Base-by-base conservation (phyloP, 2,329 filamentous ascomycete genomes). In the Fusarium buharicum region DNA sequence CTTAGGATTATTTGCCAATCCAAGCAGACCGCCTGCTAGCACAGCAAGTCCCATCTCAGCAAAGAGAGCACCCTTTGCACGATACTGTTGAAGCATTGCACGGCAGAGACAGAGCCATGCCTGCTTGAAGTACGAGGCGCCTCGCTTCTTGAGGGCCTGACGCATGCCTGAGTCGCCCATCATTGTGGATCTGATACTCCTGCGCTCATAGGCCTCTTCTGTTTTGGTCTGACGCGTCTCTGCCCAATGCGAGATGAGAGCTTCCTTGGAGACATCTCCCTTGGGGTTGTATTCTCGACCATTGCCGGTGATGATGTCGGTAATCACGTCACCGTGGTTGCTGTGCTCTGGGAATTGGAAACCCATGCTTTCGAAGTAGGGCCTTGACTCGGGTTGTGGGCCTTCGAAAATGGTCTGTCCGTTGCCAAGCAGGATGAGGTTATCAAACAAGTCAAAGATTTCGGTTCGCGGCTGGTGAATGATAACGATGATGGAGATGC, bases 251-350 rank as follows among this genome's bases (percentile, higher is more conserved):
- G 78, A 73, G 22, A 85, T 84, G 22, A 86, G 74, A 9, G 75
- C 67, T n/a, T 81, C 75, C 27, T 81, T 81, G 30, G 77, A 79
- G 24, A 81, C 76, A 34, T 84, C 79, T 5, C 80, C 81, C 0
- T 66, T 68, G 4, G 57, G 64, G 60, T 84, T 83, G 72, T 86
- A 86, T 12, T 75, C 69, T 13, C 78, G 74, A 1, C 84, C 84
- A 59, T 86, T 83, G 4, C 84, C 84, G 0, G 83, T 84, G 64
- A 87, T 82, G 61, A 87, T 86, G 49, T 88, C 85, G n/a, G 85
- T 85, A 20, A 87, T 78, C 1, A 83, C 76, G 59, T 88, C 86
- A 9, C 82, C 85, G 6, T 79, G 79, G 61, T 88, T 88, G 39
- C 76, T 77, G 53, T 81, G 76, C 14, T 71, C 56, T 1, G 80